These are phyloP conservation scores for Botryotinia globosa DNA, from an alignment of 2,329 filamentous ascomycete genomes.

Conservation along the genomic window DNA sequence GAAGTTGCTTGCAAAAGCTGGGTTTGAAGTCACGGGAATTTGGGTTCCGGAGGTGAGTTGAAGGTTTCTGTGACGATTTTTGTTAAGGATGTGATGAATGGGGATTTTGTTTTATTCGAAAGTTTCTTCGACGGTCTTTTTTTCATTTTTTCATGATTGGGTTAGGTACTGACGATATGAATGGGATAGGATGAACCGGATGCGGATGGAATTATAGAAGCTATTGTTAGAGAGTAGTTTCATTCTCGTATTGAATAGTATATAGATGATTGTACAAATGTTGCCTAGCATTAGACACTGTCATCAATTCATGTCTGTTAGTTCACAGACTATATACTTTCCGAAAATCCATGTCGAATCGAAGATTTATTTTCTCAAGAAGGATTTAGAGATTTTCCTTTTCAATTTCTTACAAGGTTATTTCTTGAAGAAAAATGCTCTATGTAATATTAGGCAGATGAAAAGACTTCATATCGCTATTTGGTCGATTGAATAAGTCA, in stretches of 20 bases:
- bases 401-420: neutral
- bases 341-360: neutral
- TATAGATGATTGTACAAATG: neutral
- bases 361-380: neutral
- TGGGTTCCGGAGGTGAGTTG: neutral
- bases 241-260: neutral
- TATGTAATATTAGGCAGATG: neutral
- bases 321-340: neutral
- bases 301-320: neutral
- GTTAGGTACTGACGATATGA: neutral
- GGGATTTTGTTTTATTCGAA: neutral
- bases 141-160: neutral
- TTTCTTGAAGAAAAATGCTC: neutral
- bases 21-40: neutral
- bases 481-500: neutral
- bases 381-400: neutral
- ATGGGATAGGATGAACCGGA: neutral
- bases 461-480: neutral
- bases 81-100: neutral
- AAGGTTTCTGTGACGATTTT: neutral
- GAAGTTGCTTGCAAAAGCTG: neutral
- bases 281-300: neutral
- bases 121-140: accelerated
- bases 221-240: neutral
- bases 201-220: neutral